Evolutionary conservation across 2,329 filamentous ascomycete species (phyloP).

Genomic region (Aspergillus sp.): DNA sequence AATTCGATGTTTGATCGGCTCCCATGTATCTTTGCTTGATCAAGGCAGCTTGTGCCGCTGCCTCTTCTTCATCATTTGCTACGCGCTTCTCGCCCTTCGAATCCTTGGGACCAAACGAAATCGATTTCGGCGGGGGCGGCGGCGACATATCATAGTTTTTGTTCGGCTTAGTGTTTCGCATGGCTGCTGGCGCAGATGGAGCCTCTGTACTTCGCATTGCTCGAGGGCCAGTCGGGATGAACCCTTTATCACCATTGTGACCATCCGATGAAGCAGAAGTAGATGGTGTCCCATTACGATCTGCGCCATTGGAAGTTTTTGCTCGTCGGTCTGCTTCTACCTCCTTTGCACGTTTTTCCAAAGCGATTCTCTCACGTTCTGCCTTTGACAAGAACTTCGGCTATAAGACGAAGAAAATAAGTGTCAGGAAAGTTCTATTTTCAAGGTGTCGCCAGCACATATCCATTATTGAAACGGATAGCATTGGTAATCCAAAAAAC

Average conservation of each 20-base stretch:
- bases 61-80: constrained; percentile 55
- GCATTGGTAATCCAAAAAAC: constrained; percentile 17
- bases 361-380: constrained; percentile 72
- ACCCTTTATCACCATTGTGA: constrained; percentile 19
- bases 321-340: constrained; percentile 56
- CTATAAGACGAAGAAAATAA: constrained; percentile 30
- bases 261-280: constrained; percentile 12
- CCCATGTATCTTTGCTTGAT: constrained; percentile 85
- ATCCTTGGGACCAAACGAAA: constrained; percentile 21
- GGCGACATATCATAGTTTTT: constrained; percentile 50
- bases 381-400: constrained; percentile 83
- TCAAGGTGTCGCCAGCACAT: constrained; percentile 1
- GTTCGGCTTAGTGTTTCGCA: constrained; percentile 33
- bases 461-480: constrained; percentile 5
- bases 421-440: constrained; percentile 6
- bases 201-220: constrained; percentile 50
- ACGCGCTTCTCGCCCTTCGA: constrained; percentile 40
- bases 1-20: constrained; percentile 80
- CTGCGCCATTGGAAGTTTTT: constrained; percentile 28
- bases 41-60: constrained; percentile 64
- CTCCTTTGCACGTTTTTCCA: constrained; percentile 72
- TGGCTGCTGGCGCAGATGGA: constrained; percentile 56
- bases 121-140: constrained; percentile 38
- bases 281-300: constrained; percentile 17
- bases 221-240: constrained; percentile 66